phyloP scores from a whole-genome alignment of 1,284 basidiomycete species.

The Malassezia brasiliensis region DNA sequence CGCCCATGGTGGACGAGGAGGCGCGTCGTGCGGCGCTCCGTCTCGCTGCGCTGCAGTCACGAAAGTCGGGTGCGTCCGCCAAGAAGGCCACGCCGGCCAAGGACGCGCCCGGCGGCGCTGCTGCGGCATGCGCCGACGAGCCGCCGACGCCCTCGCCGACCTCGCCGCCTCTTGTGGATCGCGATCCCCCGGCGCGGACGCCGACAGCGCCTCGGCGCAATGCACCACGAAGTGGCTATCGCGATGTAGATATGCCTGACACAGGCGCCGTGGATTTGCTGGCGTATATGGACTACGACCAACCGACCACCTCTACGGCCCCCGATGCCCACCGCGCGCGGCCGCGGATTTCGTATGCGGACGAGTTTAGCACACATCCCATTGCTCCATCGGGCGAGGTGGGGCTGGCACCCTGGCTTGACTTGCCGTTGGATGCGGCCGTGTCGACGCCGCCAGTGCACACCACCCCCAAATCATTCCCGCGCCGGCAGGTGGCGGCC shows the following conservation, averaged over 20 bases:
- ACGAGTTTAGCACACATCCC: constrained; percentile 5
- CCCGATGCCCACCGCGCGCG: background rate
- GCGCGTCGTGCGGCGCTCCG: background rate
- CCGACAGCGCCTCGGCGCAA: too few species aligned
- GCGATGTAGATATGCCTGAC: constrained; percentile 3
- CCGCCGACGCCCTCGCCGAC: background rate
- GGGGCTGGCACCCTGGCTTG: background rate
- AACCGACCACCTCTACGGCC: background rate
- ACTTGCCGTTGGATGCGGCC: background rate
- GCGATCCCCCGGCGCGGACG: too few species aligned
- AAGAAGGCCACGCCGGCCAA: background rate
- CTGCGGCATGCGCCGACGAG: background rate
- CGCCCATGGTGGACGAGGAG: background rate
- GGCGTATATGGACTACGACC: background rate
- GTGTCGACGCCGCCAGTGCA: background rate
- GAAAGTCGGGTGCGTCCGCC: background rate
- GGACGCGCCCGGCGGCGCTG: background rate
- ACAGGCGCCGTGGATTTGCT: background rate
- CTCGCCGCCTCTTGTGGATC: background rate
- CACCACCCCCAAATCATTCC: background rate
- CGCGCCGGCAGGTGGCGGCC: background rate
- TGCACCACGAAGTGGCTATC: background rate
- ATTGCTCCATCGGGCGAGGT: background rate
- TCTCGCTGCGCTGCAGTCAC: background rate
- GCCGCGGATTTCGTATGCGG: constrained; percentile 13